phyloP scores from a whole-genome alignment of 441 rosid genomes.

The Breynia disticha region DNA sequence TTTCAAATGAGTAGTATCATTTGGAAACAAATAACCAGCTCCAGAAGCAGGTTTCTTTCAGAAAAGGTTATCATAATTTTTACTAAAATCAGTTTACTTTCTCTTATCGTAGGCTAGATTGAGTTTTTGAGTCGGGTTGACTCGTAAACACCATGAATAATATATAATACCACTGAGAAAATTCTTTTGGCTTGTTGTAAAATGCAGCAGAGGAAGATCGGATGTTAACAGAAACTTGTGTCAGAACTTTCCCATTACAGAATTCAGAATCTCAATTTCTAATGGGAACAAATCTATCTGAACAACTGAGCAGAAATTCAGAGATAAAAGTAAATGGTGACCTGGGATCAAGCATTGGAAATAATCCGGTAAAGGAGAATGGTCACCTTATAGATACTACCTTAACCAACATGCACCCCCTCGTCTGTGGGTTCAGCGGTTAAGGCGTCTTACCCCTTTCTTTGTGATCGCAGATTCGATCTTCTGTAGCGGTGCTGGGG shows the following conservation, averaged over 20 bases:
- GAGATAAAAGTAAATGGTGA: slow-evolving; percentile 5
- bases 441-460: no score
- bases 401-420: background rate
- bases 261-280: slow-evolving; percentile 16
- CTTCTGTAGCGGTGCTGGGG: no score
- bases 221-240: slow-evolving; percentile 6
- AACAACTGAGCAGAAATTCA: slow-evolving; percentile 3
- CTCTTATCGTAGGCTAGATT: no score
- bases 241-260: slow-evolving; percentile 4
- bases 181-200: slow-evolving; percentile 5
- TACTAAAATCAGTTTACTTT: no score
- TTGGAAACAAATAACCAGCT: slow-evolving; percentile 6
- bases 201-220: slow-evolving; percentile 20
- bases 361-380: slow-evolving; percentile 12
- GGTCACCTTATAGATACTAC: slow-evolving; percentile 9
- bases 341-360: slow-evolving; percentile 14
- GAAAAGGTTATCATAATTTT: slow-evolving; percentile 23
- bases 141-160: background rate
- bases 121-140: no score
- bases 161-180: background rate
- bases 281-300: slow-evolving; percentile 2
- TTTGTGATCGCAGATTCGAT: no score
- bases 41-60: slow-evolving; percentile 14
- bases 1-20: slow-evolving; percentile 9
- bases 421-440: no score